Percentiles rank a stretch among this genome's conserved stretches.
Conservation (phyloP, 2,329 filamentous ascomycete species). For the Microthyrium microscopicum region DNA sequence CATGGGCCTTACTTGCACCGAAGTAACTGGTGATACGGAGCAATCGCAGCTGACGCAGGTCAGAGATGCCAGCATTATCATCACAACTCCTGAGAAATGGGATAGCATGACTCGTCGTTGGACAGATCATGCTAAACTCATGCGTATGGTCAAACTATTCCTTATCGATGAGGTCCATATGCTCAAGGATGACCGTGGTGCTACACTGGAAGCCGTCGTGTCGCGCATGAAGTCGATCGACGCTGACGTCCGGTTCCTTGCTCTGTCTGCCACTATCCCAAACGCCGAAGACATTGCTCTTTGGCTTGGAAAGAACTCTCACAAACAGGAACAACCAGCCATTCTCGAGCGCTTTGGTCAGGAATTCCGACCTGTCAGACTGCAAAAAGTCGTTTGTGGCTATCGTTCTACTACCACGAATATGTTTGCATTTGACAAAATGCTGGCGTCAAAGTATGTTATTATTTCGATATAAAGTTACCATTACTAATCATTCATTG, state of each 20-base stretch:
- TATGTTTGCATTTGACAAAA: conserved; percentile 61
- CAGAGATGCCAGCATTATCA: conserved; percentile 61
- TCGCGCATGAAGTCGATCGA: conserved; percentile 75
- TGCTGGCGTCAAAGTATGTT: conserved; percentile 41
- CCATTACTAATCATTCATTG: conserved; percentile 3
- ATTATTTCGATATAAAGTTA: not conserved
- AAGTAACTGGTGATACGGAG: conserved; percentile 70
- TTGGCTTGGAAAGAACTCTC: conserved; percentile 56
- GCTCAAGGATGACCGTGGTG: conserved; percentile 61
- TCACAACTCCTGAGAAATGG: conserved; percentile 85
- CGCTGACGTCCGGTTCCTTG: conserved; percentile 60
- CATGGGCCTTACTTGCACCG: conserved; percentile 52
- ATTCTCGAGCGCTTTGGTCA: conserved; percentile 56
- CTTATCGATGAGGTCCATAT: conserved; percentile 83
- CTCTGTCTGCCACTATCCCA: conserved; percentile 68
- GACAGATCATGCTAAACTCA: conserved; percentile 60
- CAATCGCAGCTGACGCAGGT: conserved; percentile 48
- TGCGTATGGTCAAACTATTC: conserved; percentile 62
- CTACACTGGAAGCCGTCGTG: conserved; percentile 67
- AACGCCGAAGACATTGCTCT: conserved; percentile 65
- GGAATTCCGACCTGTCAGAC: conserved; percentile 60
- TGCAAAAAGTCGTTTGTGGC: conserved; percentile 63
- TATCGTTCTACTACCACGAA: conserved; percentile 43
- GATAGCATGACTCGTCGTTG: conserved; percentile 78
- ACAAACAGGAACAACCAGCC: conserved; percentile 45